These are phyloP conservation scores for Neofusicoccum umdonicola DNA, from an alignment of 2,329 filamentous ascomycete species.

Conservation along the genomic window DNA sequence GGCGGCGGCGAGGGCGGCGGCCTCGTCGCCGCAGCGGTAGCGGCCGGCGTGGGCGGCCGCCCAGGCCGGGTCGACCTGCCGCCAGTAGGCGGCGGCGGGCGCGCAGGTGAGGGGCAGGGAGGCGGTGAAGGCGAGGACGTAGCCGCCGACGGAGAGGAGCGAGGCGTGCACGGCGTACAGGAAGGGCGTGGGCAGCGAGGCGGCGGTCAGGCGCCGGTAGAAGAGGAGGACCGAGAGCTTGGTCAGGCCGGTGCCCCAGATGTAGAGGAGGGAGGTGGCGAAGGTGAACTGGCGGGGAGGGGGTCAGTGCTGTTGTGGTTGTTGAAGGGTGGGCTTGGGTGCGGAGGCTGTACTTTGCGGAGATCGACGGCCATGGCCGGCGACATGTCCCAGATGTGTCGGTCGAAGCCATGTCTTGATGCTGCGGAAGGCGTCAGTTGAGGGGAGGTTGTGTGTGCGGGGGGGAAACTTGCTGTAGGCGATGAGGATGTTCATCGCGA, in stretches of 20 bases:
- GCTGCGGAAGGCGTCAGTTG: background rate
- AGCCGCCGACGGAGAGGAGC: constrained; percentile 40
- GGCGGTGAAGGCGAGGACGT: constrained; percentile 38
- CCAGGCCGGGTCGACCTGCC: constrained; percentile 30
- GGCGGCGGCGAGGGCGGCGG: constrained; percentile 35
- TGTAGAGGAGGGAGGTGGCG: constrained; percentile 28
- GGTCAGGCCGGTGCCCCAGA: constrained; percentile 27
- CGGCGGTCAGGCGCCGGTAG: constrained; percentile 43
- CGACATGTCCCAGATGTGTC: constrained; percentile 1
- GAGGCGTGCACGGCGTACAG: constrained; percentile 37
- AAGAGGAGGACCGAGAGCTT: constrained; percentile 40
- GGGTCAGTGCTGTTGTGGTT: background rate
- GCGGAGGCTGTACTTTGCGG: background rate
- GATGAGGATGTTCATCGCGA: background rate
- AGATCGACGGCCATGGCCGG: background rate
- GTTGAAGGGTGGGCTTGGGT: no score
- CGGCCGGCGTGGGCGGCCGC: background rate
- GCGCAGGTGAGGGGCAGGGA: constrained; percentile 37
- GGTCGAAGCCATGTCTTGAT: constrained; percentile 2
- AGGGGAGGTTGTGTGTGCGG: background rate
- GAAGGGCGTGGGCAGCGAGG: constrained; percentile 35
- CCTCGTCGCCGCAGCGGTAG: constrained; percentile 37
- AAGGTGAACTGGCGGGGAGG: constrained; percentile 20
- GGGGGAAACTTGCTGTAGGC: background rate
- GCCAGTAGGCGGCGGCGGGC: constrained; percentile 43